A percentile compares a stretch with the other conserved stretches of the same genome.
These are phyloP conservation scores for Colletotrichum spaethianum DNA, from an alignment of 2,329 filamentous ascomycete species.

Conservation along the genomic window DNA sequence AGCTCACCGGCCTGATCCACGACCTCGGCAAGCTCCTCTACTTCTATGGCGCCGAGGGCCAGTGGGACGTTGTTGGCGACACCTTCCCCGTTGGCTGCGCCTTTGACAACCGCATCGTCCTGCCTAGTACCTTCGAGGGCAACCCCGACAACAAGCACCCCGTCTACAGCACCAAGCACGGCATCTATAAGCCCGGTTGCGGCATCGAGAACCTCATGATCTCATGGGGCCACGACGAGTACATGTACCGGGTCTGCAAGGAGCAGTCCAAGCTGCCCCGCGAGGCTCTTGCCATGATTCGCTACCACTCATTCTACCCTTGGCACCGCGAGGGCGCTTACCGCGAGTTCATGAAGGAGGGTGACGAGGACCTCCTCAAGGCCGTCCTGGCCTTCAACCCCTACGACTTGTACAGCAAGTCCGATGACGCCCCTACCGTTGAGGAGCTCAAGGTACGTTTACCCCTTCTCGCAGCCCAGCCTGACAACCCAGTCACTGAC, in stretches of 20 bases:
- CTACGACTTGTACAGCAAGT: conserved; percentile 94
- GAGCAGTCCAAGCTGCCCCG: conserved; percentile 83
- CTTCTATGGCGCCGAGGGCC: conserved; percentile 86
- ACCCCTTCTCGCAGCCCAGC: no score
- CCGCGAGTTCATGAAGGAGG: conserved; percentile 84
- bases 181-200: conserved; percentile 85
- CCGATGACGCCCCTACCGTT: conserved; percentile 81
- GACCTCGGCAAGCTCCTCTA: conserved; percentile 85
- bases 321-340: conserved; percentile 91
- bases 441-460: conserved; percentile 75
- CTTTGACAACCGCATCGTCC: conserved; percentile 84
- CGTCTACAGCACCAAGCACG: conserved; percentile 81
- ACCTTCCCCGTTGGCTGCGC: conserved; percentile 85
- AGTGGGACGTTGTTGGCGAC: conserved; percentile 95
- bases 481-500: conserved; percentile 1
- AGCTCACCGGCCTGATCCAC: conserved; percentile 83
- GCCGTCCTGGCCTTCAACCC: conserved; percentile 91
- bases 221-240: conserved; percentile 91
- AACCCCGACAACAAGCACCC: conserved; percentile 83
- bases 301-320: conserved; percentile 93
- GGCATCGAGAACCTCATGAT: conserved; percentile 92
- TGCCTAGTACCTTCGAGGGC: conserved; percentile 80
- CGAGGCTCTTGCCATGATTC: conserved; percentile 92
- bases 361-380: conserved; percentile 84
- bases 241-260: conserved; percentile 89